phyloP scores from a whole-genome alignment of 108 stramenopile genomes.

The Cyclostephanos invisitatus region DNA sequence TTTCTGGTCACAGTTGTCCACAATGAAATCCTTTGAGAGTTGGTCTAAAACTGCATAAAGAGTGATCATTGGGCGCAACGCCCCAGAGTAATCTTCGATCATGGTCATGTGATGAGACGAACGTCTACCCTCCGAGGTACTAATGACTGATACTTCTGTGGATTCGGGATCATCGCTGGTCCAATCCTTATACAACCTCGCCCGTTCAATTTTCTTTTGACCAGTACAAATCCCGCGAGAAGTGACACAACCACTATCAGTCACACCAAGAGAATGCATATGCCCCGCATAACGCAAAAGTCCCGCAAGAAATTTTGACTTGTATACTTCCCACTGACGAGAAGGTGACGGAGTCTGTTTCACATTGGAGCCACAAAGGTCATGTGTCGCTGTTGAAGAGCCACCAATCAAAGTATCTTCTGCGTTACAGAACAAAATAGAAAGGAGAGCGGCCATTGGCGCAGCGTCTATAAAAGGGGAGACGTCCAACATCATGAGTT shows the following conservation, averaged over 20 bases:
- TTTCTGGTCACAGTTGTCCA: constrained; percentile 58
- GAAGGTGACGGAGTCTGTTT: constrained; percentile 48
- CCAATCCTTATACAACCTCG: constrained; percentile 74
- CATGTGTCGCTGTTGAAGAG: constrained; percentile 10
- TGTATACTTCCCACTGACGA: constrained; percentile 68
- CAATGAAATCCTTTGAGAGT: constrained; percentile 64
- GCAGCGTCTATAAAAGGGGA: constrained; percentile 49
- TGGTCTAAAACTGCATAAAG: constrained; percentile 76
- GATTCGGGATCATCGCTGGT: constrained; percentile 37
- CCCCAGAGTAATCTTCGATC: constrained; percentile 62
- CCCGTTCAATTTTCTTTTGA: constrained; percentile 35
- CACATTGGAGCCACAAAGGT: constrained; percentile 10
- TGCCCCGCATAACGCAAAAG: constrained; percentile 76
- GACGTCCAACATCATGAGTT: background rate
- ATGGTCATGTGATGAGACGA: constrained; percentile 11
- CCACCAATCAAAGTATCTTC: constrained; percentile 39
- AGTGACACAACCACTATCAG: constrained; percentile 67
- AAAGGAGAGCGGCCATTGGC: constrained; percentile 76
- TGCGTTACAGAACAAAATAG: constrained; percentile 72
- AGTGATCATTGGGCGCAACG: constrained; percentile 76
- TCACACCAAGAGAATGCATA: constrained; percentile 67
- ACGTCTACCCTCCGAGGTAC: background rate
- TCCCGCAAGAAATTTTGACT: constrained; percentile 68
- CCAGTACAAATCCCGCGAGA: constrained; percentile 49
- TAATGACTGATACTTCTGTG: background rate